Conservation (phyloP, 2,329 filamentous ascomycete species). For the Thelonectria olida region DNA sequence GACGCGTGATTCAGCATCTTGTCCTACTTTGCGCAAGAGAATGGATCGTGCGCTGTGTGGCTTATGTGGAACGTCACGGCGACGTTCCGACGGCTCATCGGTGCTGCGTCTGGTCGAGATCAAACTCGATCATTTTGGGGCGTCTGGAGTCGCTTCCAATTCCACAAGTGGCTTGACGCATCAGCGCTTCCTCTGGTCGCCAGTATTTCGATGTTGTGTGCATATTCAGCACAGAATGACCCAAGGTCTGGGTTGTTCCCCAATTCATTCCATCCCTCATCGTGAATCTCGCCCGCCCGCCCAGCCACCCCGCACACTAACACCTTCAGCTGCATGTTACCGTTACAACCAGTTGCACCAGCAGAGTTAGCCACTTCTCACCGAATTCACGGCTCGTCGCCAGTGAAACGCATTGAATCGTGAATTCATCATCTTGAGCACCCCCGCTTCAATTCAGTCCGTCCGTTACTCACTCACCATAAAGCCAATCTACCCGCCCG, state of each 20-base stretch:
- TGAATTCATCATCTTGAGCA: neutral
- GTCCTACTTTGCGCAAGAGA: neutral
- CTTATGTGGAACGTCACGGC: neutral
- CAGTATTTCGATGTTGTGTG: neutral
- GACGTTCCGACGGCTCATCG: neutral
- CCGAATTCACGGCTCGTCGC: neutral
- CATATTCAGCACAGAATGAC: neutral
- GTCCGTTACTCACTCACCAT: neutral
- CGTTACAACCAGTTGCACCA: neutral
- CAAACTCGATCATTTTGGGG: neutral
- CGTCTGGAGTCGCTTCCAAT: neutral
- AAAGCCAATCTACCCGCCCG: neutral
- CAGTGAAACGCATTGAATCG: neutral
- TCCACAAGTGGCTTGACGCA: neutral
- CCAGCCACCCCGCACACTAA: neutral
- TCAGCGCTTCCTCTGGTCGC: neutral
- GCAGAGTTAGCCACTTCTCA: neutral
- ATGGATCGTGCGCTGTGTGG: neutral
- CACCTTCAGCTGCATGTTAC: neutral
- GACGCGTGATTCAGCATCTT: no score
- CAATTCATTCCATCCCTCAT: neutral
- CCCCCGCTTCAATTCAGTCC: neutral
- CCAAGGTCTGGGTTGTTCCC: neutral
- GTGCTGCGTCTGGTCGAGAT: neutral
- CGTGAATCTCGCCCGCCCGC: neutral